Conservation (phyloP, 768 basidiomycete species). For the Rhizopogon roseolus region DNA sequence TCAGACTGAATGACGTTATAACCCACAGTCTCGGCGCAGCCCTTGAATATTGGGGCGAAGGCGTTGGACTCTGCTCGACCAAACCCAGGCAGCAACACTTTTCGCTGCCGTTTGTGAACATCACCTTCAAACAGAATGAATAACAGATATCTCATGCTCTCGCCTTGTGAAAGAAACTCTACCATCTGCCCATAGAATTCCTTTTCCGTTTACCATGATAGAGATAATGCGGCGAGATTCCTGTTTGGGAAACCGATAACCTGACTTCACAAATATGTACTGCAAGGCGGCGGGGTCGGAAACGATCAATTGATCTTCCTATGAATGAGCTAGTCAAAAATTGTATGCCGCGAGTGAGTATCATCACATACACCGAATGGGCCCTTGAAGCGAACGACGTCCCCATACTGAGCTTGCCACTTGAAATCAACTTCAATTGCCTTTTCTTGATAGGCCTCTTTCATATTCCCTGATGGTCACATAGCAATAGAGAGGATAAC, state of each 20-base stretch:
- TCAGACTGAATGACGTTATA: not conserved
- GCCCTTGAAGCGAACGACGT: constrained; percentile 11
- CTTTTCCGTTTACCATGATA: constrained; percentile 16
- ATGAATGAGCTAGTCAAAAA: not conserved
- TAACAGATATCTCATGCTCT: not conserved
- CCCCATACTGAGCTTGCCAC: constrained; percentile 13
- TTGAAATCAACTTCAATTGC: constrained; percentile 12
- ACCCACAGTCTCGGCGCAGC: constrained; percentile 10
- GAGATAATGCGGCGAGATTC: constrained; percentile 4
- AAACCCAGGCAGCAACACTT: constrained; percentile 50
- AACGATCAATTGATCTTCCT: constrained; percentile 4
- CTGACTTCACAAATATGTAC: constrained; percentile 1
- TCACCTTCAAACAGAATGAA: constrained; percentile 7
- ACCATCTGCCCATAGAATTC: constrained; percentile 34
- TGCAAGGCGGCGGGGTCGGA: constrained; percentile 3
- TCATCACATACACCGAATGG: constrained; percentile 6
- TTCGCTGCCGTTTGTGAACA: constrained; percentile 44
- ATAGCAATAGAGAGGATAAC: not conserved
- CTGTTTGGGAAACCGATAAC: not conserved
- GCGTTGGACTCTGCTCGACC: constrained; percentile 45
- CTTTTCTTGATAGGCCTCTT: constrained; percentile 10
- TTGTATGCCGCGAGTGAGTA: not conserved
- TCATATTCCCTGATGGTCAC: constrained; percentile 6
- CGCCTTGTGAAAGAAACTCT: constrained; percentile 9
- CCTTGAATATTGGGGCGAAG: constrained; percentile 43